Conservation (phyloP, 2,329 filamentous ascomycete genomes). For the Fusarium virguliforme region DNA sequence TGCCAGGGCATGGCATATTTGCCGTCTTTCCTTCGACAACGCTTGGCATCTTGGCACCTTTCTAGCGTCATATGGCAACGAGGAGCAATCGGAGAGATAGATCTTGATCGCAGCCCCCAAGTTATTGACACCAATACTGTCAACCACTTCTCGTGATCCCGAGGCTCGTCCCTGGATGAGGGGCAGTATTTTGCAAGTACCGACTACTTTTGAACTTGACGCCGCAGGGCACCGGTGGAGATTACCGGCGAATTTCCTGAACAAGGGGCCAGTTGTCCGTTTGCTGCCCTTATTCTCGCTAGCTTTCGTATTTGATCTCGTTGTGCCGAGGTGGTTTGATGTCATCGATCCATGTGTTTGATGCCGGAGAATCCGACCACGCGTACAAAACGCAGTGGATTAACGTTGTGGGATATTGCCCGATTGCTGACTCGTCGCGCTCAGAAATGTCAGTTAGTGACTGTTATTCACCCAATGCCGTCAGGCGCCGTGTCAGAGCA, state of each 20-base stretch:
- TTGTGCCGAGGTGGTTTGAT: conserved; percentile 34
- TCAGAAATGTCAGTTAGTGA: background rate
- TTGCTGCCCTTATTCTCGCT: background rate
- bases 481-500: background rate
- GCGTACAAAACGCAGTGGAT: conserved; percentile 15
- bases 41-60: conserved; percentile 5
- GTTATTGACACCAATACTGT: background rate
- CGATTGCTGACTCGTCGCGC: background rate
- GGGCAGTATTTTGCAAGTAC: conserved; percentile 23
- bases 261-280: background rate
- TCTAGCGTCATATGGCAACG: background rate
- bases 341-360: conserved; percentile 30
- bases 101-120: conserved; percentile 5
- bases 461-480: background rate
- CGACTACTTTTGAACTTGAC: conserved; percentile 8
- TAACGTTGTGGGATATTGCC: background rate
- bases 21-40: background rate
- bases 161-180: conserved; percentile 8
- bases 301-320: background rate
- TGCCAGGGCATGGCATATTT: background rate
- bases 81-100: conserved; percentile 8
- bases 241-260: conserved; percentile 29
- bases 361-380: conserved; percentile 2
- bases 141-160: conserved; percentile 7
- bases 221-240: conserved; percentile 25